A percentile compares a stretch with the other conserved stretches of the same genome.
These are phyloP conservation scores for Suhomyces kunorum DNA, from an alignment of 1,139 yeast species.

Conservation along the genomic window DNA sequence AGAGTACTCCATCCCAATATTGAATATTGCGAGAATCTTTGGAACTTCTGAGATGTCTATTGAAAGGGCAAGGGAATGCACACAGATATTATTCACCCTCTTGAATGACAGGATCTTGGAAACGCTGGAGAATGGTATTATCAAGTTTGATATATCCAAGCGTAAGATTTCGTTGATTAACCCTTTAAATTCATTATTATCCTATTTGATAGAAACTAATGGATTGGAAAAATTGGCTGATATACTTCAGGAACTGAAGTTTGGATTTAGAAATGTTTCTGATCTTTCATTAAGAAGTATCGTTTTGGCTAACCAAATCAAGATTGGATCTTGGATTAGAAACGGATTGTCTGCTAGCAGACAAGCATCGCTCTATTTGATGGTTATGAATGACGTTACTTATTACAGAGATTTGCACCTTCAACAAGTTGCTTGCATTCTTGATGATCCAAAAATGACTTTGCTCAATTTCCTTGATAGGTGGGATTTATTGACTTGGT, in stretches of 20 bases:
- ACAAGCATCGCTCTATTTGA: slow-evolving; percentile 44
- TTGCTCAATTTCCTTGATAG: slow-evolving; percentile 54
- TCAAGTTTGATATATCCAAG: slow-evolving; percentile 48
- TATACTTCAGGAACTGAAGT: slow-evolving; percentile 16
- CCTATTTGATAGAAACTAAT: slow-evolving; percentile 39
- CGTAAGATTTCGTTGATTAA: slow-evolving; percentile 57
- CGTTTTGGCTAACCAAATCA: slow-evolving; percentile 73
- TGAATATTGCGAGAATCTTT: slow-evolving; percentile 46
- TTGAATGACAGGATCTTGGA: slow-evolving; percentile 26
- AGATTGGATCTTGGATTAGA: slow-evolving; percentile 86
- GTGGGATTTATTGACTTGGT: slow-evolving; percentile 64
- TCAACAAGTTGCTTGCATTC: slow-evolving; percentile 53
- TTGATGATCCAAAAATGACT: slow-evolving; percentile 46
- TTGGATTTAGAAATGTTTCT: slow-evolving; percentile 45
- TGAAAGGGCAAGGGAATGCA: slow-evolving; percentile 21
- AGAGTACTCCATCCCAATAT: slow-evolving; percentile 48
- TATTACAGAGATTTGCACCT: slow-evolving; percentile 55
- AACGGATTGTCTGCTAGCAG: slow-evolving; percentile 62
- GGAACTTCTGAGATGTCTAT: slow-evolving; percentile 35
- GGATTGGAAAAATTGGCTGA: slow-evolving; percentile 26
- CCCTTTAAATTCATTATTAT: slow-evolving; percentile 58
- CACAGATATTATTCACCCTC: slow-evolving; percentile 24
- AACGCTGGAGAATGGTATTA: slow-evolving; percentile 37
- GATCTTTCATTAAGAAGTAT: slow-evolving; percentile 61
- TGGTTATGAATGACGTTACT: slow-evolving; percentile 38